A percentile compares a stretch with the other conserved stretches of the same genome.
Conservation (phyloP, 78 protist genomes). For the Cavenderia fasciculata region DNA sequence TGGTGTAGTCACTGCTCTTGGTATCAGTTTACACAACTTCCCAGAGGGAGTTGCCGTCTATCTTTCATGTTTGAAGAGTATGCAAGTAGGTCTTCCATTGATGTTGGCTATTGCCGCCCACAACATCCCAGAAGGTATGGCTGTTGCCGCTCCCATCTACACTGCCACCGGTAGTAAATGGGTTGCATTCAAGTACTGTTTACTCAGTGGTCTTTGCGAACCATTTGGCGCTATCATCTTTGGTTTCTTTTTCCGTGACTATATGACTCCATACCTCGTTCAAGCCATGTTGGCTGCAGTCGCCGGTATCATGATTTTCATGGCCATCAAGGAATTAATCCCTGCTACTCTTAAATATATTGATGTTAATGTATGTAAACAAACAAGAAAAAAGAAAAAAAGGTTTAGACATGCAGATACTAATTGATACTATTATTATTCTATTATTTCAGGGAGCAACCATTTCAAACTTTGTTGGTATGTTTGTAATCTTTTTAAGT, state of each 20-base stretch:
- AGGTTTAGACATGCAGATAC: background rate
- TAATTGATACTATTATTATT: background rate
- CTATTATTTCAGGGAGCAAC: constrained; percentile 1
- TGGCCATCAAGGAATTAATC: constrained; percentile 64
- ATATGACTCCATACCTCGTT: constrained; percentile 71
- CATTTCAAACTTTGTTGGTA: constrained; percentile 54
- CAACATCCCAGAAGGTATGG: constrained; percentile 89
- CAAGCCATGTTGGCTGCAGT: constrained; percentile 81
- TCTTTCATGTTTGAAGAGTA: constrained; percentile 74
- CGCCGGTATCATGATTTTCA: constrained; percentile 83
- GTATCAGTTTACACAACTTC: constrained; percentile 77
- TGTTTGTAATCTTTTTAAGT: constrained; percentile 62
- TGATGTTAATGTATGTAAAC: constrained; percentile 15
- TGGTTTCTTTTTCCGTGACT: constrained; percentile 39
- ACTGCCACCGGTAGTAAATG: constrained; percentile 79
- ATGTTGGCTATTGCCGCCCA: constrained; percentile 82
- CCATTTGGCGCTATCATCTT: constrained; percentile 83
- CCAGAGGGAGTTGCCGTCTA: constrained; percentile 88
- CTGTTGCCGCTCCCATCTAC: constrained; percentile 85
- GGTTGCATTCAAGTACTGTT: constrained; percentile 79
- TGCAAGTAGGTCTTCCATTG: constrained; percentile 76
- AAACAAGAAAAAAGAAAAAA: background rate
- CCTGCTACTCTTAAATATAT: constrained; percentile 77
- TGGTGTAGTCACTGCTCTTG: constrained; percentile 79
- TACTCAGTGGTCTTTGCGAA: constrained; percentile 79